A percentile compares a stretch with the other conserved stretches of the same genome.
Evolutionary conservation across 345 rosid species (phyloP).

Genomic region (Toxicodendron radicans): DNA sequence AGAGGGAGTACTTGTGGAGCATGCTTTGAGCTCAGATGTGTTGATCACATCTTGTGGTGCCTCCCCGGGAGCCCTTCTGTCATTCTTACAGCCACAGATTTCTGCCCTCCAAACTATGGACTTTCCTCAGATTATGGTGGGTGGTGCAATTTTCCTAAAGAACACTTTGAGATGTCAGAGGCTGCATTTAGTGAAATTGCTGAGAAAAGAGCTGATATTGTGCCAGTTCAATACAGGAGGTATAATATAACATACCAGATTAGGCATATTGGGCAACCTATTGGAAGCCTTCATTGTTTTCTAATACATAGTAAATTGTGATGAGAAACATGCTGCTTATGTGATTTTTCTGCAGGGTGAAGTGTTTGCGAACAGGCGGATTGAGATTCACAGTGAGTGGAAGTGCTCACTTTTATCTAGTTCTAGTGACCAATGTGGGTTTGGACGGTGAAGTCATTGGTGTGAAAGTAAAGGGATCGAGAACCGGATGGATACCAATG

Average conservation of each 20-base stretch:
- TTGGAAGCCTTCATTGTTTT: background rate
- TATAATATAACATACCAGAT: slow-evolving; percentile 11
- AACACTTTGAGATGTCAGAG: slow-evolving; percentile 89
- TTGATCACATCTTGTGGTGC: slow-evolving; percentile 86
- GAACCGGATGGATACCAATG: slow-evolving; percentile 92
- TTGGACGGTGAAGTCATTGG: slow-evolving; percentile 77
- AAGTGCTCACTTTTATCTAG: slow-evolving; percentile 65
- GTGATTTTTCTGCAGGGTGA: slow-evolving; percentile 46
- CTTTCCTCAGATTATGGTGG: slow-evolving; percentile 85
- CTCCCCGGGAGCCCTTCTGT: slow-evolving; percentile 79
- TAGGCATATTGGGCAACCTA: background rate
- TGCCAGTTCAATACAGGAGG: slow-evolving; percentile 84
- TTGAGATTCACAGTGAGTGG: slow-evolving; percentile 78
- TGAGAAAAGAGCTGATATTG: slow-evolving; percentile 55
- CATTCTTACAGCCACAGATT: slow-evolving; percentile 84
- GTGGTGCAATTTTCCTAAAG: slow-evolving; percentile 90
- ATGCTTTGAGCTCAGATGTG: slow-evolving; percentile 87
- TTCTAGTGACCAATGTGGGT: slow-evolving; percentile 77
- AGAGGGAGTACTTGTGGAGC: slow-evolving; percentile 88
- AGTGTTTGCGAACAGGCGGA: slow-evolving; percentile 68
- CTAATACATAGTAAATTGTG: background rate
- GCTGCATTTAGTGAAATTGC: slow-evolving; percentile 88
- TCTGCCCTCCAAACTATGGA: slow-evolving; percentile 89
- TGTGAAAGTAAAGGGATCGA: slow-evolving; percentile 86
- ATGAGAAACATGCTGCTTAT: slow-evolving; percentile 1